phyloP scores from a whole-genome alignment of 2,329 filamentous ascomycete species.

The Fusarium praegraminearum region DNA sequence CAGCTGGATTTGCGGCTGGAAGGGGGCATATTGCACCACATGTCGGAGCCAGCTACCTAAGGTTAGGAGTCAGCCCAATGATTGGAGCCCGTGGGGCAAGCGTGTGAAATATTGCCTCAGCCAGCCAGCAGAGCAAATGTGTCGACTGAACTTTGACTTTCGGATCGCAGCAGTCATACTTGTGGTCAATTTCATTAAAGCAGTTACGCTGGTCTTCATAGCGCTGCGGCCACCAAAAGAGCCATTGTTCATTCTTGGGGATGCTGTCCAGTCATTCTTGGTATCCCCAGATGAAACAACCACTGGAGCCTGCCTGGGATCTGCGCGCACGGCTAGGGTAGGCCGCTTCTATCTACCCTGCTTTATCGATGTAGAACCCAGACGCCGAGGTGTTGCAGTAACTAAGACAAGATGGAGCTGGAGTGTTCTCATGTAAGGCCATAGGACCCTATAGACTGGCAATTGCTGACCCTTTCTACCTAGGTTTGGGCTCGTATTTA shows the following conservation, averaged over 20 bases:
- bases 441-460: rapidly evolving
- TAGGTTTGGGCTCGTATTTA: not conserved
- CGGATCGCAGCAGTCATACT: not conserved
- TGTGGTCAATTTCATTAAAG: not conserved
- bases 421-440: not conserved
- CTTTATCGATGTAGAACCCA: rapidly evolving
- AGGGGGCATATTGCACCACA: too few species aligned
- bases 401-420: rapidly evolving
- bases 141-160: not conserved
- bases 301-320: not conserved
- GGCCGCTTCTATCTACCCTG: not conserved
- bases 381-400: not conserved
- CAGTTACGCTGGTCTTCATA: not conserved
- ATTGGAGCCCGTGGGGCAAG: not conserved
- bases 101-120: not conserved
- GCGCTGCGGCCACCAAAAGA: not conserved
- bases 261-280: not conserved
- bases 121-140: not conserved
- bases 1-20: not conserved
- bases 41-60: not conserved
- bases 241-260: not conserved
- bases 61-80: rapidly evolving
- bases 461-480: not conserved
- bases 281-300: not conserved
- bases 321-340: not conserved